phyloP scores from a whole-genome alignment of 768 basidiomycete genomes.

The Lepiota venenata region DNA sequence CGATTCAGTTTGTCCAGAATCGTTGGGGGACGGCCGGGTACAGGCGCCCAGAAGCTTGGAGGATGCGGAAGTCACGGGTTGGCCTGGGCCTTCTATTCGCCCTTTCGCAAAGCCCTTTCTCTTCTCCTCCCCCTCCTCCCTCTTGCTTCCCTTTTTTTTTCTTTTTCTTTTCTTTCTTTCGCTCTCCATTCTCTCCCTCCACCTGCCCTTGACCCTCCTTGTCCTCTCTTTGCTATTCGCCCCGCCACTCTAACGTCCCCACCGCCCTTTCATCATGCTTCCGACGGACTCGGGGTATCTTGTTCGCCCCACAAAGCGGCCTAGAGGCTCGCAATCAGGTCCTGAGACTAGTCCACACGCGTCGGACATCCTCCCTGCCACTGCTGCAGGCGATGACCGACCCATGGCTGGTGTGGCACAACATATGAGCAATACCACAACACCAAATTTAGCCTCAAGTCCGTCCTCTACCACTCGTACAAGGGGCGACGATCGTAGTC shows the following conservation, averaged over 20 bases:
- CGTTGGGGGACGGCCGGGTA: not conserved
- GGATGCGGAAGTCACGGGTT: slow-evolving; percentile 17
- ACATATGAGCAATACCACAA: slow-evolving; percentile 4
- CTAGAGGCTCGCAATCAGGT: not conserved
- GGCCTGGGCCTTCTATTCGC: slow-evolving; percentile 3
- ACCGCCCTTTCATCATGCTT: not conserved
- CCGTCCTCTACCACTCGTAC: slow-evolving; percentile 12
- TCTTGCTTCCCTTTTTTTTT: not conserved
- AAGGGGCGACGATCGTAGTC: slow-evolving; percentile 38
- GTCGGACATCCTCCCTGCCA: not conserved
- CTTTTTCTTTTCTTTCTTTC: slow-evolving; percentile 2
- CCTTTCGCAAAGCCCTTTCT: not conserved
- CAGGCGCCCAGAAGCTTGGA: slow-evolving; percentile 9
- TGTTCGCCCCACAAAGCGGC: slow-evolving; percentile 1
- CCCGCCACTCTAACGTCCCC: not conserved
- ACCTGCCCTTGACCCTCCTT: not conserved
- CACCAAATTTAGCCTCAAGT: slow-evolving; percentile 7
- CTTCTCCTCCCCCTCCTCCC: slow-evolving; percentile 1
- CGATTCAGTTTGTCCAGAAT: not conserved
- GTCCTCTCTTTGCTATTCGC: not conserved
- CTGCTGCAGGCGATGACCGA: slow-evolving; percentile 1
- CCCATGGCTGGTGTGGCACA: not conserved
- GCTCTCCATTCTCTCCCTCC: not conserved
- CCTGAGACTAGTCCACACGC: not conserved
- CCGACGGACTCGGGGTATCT: slow-evolving; percentile 8